phyloP scores from a whole-genome alignment of 352 stramenopile genomes.

The Globisporangium cederbergense region DNA sequence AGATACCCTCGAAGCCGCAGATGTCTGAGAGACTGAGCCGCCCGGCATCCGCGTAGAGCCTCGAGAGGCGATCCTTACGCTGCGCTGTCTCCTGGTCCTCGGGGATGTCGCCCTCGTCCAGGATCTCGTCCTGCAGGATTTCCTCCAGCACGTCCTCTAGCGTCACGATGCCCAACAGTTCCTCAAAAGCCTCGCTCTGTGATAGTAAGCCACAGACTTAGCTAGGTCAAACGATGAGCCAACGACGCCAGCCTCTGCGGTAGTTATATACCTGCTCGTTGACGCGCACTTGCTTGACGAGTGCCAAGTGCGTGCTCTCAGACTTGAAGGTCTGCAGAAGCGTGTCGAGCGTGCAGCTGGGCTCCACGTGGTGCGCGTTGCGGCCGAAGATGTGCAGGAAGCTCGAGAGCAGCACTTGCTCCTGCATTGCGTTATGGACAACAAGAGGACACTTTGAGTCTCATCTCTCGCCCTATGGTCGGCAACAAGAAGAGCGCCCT shows the following conservation, averaged over 20 bases:
- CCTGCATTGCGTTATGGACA: conserved; percentile 24
- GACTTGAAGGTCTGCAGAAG: conserved; percentile 94
- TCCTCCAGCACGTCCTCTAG: conserved; percentile 98
- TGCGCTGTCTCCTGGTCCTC: conserved; percentile 34
- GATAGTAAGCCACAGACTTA: conserved; percentile 6
- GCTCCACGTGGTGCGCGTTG: conserved; percentile 75
- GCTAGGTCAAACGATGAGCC: too few relatives aligned
- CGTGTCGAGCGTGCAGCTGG: conserved; percentile 90
- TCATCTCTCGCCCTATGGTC: conserved; percentile 6
- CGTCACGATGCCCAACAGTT: conserved; percentile 96
- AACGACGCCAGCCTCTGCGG: background rate
- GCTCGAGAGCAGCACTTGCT: conserved; percentile 54
- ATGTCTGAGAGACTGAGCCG: conserved; percentile 47
- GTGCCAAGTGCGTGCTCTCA: conserved; percentile 90
- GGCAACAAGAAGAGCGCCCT: conserved; percentile 58
- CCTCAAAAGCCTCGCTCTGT: conserved; percentile 87
- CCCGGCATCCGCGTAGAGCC: conserved; percentile 40
- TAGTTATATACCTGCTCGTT: conserved; percentile 23
- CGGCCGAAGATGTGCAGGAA: conserved; percentile 73
- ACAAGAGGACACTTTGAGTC: background rate
- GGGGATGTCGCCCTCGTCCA: conserved; percentile 92
- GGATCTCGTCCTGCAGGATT: conserved; percentile 95
- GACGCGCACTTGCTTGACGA: conserved; percentile 93
- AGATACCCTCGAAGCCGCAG: conserved; percentile 31
- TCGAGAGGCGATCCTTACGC: conserved; percentile 44